Conservation (phyloP, 139 green algal species). For the Pleodorina starrii region DNA sequence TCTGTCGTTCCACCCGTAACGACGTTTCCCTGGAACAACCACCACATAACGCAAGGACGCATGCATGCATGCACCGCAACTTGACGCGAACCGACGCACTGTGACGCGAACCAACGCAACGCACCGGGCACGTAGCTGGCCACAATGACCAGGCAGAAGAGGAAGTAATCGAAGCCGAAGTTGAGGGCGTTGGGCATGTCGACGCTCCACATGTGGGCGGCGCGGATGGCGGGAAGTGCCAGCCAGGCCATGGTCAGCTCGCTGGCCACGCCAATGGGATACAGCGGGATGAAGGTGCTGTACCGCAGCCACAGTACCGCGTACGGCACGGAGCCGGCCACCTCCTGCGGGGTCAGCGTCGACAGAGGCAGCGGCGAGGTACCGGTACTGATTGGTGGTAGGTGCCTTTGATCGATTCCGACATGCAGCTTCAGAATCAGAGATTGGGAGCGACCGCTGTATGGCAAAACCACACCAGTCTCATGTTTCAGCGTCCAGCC, state of each 20-base stretch:
- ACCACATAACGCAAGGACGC: no score
- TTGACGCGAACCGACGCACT: no score
- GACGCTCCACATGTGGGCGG: conserved; percentile 61
- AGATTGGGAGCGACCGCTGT: no score
- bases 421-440: no score
- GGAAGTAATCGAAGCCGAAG: conserved; percentile 87
- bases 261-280: conserved; percentile 89
- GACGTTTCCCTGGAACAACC: no score
- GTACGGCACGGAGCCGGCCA: conserved; percentile 72
- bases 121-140: conserved; percentile 66
- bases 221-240: conserved; percentile 76
- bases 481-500: no score
- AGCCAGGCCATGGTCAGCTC: conserved; percentile 90
- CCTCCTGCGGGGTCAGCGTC: conserved; percentile 63
- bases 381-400: no score
- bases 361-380: no score
- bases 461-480: no score
- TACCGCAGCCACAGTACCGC: conserved; percentile 92
- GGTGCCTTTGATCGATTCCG: no score
- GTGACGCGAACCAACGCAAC: neutral
- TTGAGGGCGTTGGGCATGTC: conserved; percentile 90
- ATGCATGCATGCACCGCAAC: no score
- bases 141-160: conserved; percentile 65
- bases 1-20: no score
- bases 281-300: conserved; percentile 92